Percentiles rank a stretch among this genome's conserved stretches.
Evolutionary conservation across 2,329 filamentous ascomycete genomes (phyloP).

Genomic region (Diplodia sapinea): DNA sequence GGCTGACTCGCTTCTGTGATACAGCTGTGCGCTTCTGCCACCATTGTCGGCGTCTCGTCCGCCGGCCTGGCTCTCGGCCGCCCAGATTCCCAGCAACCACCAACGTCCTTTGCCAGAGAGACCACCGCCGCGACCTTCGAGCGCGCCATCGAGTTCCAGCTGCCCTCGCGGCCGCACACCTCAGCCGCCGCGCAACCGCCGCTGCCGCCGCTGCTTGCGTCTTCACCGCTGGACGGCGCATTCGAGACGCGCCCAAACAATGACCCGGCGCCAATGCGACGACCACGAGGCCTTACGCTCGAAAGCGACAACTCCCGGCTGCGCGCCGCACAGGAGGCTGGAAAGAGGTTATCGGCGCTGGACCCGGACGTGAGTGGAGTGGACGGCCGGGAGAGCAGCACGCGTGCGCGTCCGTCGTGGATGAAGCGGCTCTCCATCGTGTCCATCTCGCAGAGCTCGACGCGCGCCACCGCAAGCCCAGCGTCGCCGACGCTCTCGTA

Average conservation of each 20-base stretch:
- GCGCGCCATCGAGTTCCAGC: not conserved
- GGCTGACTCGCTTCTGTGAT: constrained; percentile 46
- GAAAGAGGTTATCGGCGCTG: constrained; percentile 11
- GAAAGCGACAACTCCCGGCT: constrained; percentile 37
- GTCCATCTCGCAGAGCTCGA: constrained; percentile 69
- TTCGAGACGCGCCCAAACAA: constrained; percentile 21
- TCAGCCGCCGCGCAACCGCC: constrained; percentile 13
- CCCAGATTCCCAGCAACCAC: constrained; percentile 46
- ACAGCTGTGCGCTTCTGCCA: constrained; percentile 69
- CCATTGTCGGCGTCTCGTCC: constrained; percentile 63
- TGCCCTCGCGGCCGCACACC: constrained; percentile 21
- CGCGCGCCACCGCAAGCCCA: constrained; percentile 66
- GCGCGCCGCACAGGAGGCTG: constrained; percentile 35
- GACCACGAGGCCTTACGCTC: constrained; percentile 43
- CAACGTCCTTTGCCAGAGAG: constrained; percentile 18
- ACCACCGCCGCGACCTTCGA: constrained; percentile 4
- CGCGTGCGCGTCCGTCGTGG: constrained; percentile 65
- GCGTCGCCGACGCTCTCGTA: constrained; percentile 65
- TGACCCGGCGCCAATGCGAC: constrained; percentile 24
- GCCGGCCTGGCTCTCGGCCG: constrained; percentile 64
- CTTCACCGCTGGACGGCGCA: constrained; percentile 26
- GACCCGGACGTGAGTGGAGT: constrained; percentile 27
- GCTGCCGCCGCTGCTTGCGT: not conserved
- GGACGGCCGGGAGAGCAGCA: constrained; percentile 36
- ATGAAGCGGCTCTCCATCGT: constrained; percentile 72